Base-by-base conservation (phyloP, 1,284 basidiomycete species). In the Agaricales sp. region DNA sequence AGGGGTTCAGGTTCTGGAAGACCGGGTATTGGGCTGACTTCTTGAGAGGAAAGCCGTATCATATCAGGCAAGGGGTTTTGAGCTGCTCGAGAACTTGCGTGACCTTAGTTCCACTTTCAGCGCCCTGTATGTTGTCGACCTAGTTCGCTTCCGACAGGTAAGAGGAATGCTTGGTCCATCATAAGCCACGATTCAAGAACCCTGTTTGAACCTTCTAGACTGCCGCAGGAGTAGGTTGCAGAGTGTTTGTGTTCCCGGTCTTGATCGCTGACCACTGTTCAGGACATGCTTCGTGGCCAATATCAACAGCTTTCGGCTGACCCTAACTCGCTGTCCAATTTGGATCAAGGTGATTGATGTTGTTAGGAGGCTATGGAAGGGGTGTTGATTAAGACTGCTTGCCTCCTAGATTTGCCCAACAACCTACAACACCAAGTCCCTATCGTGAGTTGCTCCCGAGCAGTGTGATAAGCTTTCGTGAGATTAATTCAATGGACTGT, bases 1-100 rank as follows among this genome's bases (percentile, higher is more conserved):
- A 98, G 63, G 92, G 92, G 0, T 98, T 93, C 73, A 75, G 95
- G 18, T 98, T 99, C 72, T 99, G 95, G 95, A 96, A 97, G 69
- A 87, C 82, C 2, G 93, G 90, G 0, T 95, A 95, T 63, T 95
- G 92, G 93, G 83, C 77, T 57, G 83, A 94, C 38, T 90, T 89
- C 60, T 67, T 96, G 51, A 68, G 74, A 47, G 92, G 87, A 0
- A 68, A 73, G 50, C 87, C 90, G 4, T 96, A 97, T 67, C 93
- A 96, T 61, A 97, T 97, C 64, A 92, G 88, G 89, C 87, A 53
- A 38, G 69, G 54, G 48, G 13, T 20, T 16, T 37, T 46, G 13
- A 45, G n/a, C 51, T 38, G 51, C 25, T 46, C 20, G 3, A 19
- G 19, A 54, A 13, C 52, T n/a, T 22, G 21, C 49, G 50, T 53